A percentile compares a stretch with the other conserved stretches of the same genome.
Evolutionary conservation across 306 rosid genomes (phyloP).

Genomic region (Medicago truncatula): MtrunA17r5.0-ANR NC_053044.1:38885001-38885500

Average conservation of each 20-base stretch:
- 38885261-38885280: slow-evolving; percentile 79
- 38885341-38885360: slow-evolving; percentile 22
- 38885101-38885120: slow-evolving; percentile 56
- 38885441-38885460: too few species aligned
- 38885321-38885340: too few species aligned
- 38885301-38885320: slow-evolving; percentile 68
- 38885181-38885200: too few species aligned
- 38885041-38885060: slow-evolving; percentile 94
- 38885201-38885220: slow-evolving; percentile 77
- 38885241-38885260: slow-evolving; percentile 98
- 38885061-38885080: slow-evolving; percentile 99
- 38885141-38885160: not conserved
- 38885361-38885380: not conserved
- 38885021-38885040: slow-evolving; percentile 89
- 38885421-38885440: too few species aligned
- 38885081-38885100: slow-evolving; percentile 98
- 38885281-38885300: slow-evolving; percentile 92
- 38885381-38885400: too few species aligned
- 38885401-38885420: too few species aligned
- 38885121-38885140: not conserved
- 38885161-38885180: too few species aligned
- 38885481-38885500: too few species aligned
- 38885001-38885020: slow-evolving; percentile 98
- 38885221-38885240: slow-evolving; percentile 81
- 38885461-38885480: too few species aligned